Evolutionary conservation across 768 basidiomycete species (phyloP).

Genomic region (Calocybe gangraenosa): DNA sequence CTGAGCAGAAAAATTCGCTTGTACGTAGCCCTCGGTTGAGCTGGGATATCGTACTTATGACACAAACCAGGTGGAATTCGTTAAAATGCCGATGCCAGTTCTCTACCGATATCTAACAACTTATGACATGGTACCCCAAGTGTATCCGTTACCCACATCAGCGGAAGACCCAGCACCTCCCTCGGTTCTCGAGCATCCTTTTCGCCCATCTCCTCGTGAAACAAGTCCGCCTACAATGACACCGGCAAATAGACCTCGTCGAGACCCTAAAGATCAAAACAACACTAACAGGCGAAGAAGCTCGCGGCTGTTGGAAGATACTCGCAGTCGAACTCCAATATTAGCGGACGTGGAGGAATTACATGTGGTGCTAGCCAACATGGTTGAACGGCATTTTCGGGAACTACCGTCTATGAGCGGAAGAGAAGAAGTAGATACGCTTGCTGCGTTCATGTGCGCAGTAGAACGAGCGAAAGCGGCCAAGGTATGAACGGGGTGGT

Average conservation of each 20-base stretch:
- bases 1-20: slow-evolving; percentile 37
- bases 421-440: slow-evolving; percentile 75
- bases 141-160: slow-evolving; percentile 67
- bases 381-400: slow-evolving; percentile 73
- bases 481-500: slow-evolving; percentile 19
- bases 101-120: slow-evolving; percentile 72
- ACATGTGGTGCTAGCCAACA: slow-evolving; percentile 58
- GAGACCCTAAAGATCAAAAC: slow-evolving; percentile 55
- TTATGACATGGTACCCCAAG: slow-evolving; percentile 65
- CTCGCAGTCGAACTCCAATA: slow-evolving; percentile 53
- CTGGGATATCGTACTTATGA: not conserved
- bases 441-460: slow-evolving; percentile 76
- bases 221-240: slow-evolving; percentile 50
- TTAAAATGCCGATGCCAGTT: slow-evolving; percentile 57
- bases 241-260: slow-evolving; percentile 68
- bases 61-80: slow-evolving; percentile 69
- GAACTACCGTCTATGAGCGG: slow-evolving; percentile 45
- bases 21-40: slow-evolving; percentile 27
- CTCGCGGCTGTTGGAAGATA: slow-evolving; percentile 58
- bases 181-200: slow-evolving; percentile 48
- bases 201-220: slow-evolving; percentile 40
- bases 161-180: slow-evolving; percentile 71
- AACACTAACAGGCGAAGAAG: slow-evolving; percentile 57
- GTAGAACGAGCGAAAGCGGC: slow-evolving; percentile 56
- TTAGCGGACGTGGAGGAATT: slow-evolving; percentile 68